Evolutionary conservation across 768 basidiomycete species (phyloP).

Genomic region (Amanita muscaria): DNA sequence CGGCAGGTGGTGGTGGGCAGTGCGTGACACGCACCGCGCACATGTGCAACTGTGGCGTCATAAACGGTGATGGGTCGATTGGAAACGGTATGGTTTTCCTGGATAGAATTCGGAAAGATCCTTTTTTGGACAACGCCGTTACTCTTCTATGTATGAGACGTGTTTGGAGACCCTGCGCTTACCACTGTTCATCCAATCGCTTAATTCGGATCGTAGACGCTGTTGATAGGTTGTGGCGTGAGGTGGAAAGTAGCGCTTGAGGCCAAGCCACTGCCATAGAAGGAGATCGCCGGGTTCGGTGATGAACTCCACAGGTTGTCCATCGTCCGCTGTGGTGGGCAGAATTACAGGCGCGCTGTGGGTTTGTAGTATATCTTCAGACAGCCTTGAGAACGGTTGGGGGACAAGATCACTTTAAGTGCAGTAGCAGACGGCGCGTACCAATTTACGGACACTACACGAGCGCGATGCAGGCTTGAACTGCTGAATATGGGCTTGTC

Average conservation of each 20-base stretch:
- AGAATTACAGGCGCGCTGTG: slow-evolving; percentile 48
- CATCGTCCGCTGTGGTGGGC: slow-evolving; percentile 18
- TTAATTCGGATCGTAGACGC: not conserved
- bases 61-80: not conserved
- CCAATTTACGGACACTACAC: slow-evolving; percentile 60
- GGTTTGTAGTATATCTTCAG: slow-evolving; percentile 43
- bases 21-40: not conserved
- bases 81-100: slow-evolving; percentile 17
- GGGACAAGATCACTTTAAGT: not conserved
- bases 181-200: slow-evolving; percentile 72
- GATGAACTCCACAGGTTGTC: slow-evolving; percentile 20
- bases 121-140: slow-evolving; percentile 22
- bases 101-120: slow-evolving; percentile 58
- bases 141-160: not conserved
- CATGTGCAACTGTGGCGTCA: not conserved
- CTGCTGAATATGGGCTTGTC: slow-evolving; percentile 76
- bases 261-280: slow-evolving; percentile 62
- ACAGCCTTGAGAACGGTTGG: slow-evolving; percentile 35
- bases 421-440: slow-evolving; percentile 16
- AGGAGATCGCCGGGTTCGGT: slow-evolving; percentile 42
- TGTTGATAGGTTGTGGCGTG: not conserved
- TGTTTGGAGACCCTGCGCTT: slow-evolving; percentile 15
- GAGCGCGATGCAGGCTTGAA: slow-evolving; percentile 53
- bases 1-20: not conserved
- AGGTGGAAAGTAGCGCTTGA: slow-evolving; percentile 56